A percentile compares a stretch with the other conserved stretches of the same genome.
phyloP scores from a whole-genome alignment of 139 green algal species.

The Desmodesmus armatus region DNA sequence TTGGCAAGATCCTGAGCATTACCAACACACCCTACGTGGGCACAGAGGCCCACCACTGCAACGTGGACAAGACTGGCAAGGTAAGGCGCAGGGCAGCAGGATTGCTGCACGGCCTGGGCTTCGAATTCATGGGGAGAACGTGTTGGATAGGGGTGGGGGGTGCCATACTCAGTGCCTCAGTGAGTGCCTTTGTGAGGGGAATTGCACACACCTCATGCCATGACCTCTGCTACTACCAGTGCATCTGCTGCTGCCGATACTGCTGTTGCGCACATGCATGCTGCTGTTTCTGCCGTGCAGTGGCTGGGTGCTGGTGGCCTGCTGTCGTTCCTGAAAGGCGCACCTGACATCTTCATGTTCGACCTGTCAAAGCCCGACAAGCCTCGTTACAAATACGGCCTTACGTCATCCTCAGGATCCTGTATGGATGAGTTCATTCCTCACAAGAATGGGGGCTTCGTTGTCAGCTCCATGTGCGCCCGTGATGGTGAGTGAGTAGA shows the following conservation, averaged over 20 bases:
- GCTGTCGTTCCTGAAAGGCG: not conserved
- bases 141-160: no score
- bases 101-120: no score
- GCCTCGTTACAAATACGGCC: not conserved
- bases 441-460: not conserved
- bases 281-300: not conserved
- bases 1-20: not conserved
- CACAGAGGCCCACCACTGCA: not conserved
- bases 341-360: not conserved
- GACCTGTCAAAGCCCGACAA: not conserved
- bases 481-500: not conserved
- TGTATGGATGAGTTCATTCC: not conserved
- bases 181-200: not conserved
- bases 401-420: not conserved
- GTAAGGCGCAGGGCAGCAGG: not conserved
- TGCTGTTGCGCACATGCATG: not conserved
- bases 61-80: not conserved
- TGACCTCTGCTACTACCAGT: not conserved
- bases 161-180: no score
- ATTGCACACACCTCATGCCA: not conserved
- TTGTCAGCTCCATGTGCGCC: not conserved
- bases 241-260: not conserved
- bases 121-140: no score
- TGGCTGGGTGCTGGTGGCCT: not conserved
- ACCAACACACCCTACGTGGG: not conserved